Conservation (phyloP, 768 basidiomycete genomes). For the Porpolomopsis calyptriformis region DNA sequence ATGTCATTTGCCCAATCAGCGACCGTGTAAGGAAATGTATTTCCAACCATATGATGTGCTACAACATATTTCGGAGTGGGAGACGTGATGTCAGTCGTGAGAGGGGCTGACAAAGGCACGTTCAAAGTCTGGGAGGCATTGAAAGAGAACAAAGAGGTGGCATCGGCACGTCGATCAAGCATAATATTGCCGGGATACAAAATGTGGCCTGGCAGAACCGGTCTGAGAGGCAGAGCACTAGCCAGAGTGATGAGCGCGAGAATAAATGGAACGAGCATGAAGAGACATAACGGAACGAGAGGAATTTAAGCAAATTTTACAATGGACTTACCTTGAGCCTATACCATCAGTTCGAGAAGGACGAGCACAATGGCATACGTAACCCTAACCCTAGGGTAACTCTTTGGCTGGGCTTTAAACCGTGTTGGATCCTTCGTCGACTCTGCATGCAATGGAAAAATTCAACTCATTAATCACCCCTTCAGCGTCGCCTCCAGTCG, state of each 20-base stretch:
- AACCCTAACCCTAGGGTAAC: background rate
- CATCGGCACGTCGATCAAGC: background rate
- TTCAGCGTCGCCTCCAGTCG: constrained; percentile 41
- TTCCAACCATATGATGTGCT: constrained; percentile 57
- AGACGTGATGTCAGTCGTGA: constrained; percentile 4
- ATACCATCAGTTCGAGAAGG: too few relatives aligned
- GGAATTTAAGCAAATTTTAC: too few relatives aligned
- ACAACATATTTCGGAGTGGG: constrained; percentile 36
- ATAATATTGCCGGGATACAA: too few relatives aligned
- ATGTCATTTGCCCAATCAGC: constrained; percentile 44
- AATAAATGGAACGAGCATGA: background rate
- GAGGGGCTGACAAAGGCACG: background rate
- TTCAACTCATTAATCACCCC: constrained; percentile 33
- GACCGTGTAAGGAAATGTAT: constrained; percentile 50
- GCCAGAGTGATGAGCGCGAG: background rate
- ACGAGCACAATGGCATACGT: too few relatives aligned
- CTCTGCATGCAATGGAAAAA: background rate
- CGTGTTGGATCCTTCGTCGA: background rate
- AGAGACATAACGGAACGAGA: background rate
- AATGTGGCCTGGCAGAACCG: too few relatives aligned
- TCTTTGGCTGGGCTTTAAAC: background rate
- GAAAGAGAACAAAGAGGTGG: background rate
- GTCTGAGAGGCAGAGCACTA: background rate
- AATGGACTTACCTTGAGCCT: too few relatives aligned
- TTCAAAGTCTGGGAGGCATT: background rate